phyloP scores from a whole-genome alignment of 2,329 filamentous ascomycete genomes.

The Alternaria panax region DNA sequence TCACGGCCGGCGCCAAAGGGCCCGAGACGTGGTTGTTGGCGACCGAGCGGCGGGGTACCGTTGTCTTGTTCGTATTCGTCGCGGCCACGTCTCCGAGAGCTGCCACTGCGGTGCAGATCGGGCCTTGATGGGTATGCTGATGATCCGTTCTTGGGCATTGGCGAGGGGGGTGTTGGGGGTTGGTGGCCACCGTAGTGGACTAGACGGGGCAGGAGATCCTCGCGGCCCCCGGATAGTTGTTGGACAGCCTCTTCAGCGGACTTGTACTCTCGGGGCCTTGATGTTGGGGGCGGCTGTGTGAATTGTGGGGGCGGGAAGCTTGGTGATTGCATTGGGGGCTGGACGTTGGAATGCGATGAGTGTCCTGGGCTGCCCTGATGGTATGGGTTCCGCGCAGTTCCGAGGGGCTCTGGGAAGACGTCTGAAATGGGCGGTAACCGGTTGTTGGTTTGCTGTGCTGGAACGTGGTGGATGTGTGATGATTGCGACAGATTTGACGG shows the following conservation, averaged over 20 bases:
- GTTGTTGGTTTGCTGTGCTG: slow-evolving; percentile 87
- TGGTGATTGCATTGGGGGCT: slow-evolving; percentile 78
- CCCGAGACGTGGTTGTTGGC: slow-evolving; percentile 59
- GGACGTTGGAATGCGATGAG: slow-evolving; percentile 68
- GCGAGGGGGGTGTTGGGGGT: slow-evolving; percentile 89
- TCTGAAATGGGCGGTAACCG: slow-evolving; percentile 92
- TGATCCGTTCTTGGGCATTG: slow-evolving; percentile 59
- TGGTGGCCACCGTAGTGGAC: slow-evolving; percentile 96
- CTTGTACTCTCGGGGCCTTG: slow-evolving; percentile 82
- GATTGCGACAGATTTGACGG: slow-evolving; percentile 82
- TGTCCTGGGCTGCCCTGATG: slow-evolving; percentile 70
- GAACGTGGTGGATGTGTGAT: slow-evolving; percentile 89
- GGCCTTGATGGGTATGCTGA: slow-evolving; percentile 39
- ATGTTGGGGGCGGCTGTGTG: slow-evolving; percentile 59
- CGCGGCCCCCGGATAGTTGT: slow-evolving; percentile 86
- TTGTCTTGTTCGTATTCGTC: slow-evolving; percentile 92
- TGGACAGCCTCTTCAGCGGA: slow-evolving; percentile 96
- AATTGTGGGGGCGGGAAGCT: slow-evolving; percentile 67
- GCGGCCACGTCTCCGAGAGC: slow-evolving; percentile 76
- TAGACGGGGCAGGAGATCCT: slow-evolving; percentile 89
- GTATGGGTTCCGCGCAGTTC: slow-evolving; percentile 56
- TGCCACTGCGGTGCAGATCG: slow-evolving; percentile 60
- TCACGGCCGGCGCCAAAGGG: slow-evolving; percentile 84
- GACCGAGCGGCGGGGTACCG: slow-evolving; percentile 81
- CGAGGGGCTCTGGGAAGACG: slow-evolving; percentile 85